phyloP scores from a whole-genome alignment of 306 rosid genomes.

The Quercus glauca region DNA sequence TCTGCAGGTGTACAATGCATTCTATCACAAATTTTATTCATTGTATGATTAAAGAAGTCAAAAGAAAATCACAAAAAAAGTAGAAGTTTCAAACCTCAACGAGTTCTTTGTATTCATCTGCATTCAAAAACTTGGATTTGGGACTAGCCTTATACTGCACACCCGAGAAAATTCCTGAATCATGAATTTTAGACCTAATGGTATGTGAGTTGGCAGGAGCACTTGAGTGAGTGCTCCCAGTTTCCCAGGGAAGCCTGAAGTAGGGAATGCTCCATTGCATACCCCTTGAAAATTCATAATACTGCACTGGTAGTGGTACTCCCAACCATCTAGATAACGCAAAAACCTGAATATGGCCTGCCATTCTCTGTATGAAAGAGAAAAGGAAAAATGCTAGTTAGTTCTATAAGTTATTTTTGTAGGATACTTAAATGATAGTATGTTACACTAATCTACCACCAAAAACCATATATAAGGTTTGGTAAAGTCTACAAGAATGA shows the following conservation, averaged over 20 bases:
- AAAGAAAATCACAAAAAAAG: too few relatives aligned
- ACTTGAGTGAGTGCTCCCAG: conserved; percentile 31
- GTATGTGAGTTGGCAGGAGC: conserved; percentile 40
- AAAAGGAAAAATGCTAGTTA: not conserved
- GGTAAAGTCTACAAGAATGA: too few relatives aligned
- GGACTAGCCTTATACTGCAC: conserved; percentile 28
- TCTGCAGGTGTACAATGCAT: conserved; percentile 41
- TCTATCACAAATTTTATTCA: not conserved
- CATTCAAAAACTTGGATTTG: conserved; percentile 52
- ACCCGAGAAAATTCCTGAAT: conserved; percentile 25
- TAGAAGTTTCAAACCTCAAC: too few relatives aligned
- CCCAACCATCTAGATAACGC: conserved; percentile 80
- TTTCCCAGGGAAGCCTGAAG: conserved; percentile 76
- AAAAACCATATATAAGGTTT: not conserved
- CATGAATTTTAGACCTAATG: conserved; percentile 24
- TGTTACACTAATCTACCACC: not conserved
- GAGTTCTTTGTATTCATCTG: conserved; percentile 57
- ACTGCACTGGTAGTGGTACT: conserved; percentile 67
- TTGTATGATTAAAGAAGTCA: not conserved
- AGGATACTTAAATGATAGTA: not conserved
- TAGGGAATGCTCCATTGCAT: conserved; percentile 83
- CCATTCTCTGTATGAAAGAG: conserved; percentile 67
- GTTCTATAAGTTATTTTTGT: not conserved
- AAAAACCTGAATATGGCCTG: conserved; percentile 77
- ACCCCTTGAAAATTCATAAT: conserved; percentile 66